Evolutionary conservation across 1,139 yeast species (phyloP), one percentile per base, ranked within the genome.

Genomic region (Hemisphaericaspora xylanilytica): DNA sequence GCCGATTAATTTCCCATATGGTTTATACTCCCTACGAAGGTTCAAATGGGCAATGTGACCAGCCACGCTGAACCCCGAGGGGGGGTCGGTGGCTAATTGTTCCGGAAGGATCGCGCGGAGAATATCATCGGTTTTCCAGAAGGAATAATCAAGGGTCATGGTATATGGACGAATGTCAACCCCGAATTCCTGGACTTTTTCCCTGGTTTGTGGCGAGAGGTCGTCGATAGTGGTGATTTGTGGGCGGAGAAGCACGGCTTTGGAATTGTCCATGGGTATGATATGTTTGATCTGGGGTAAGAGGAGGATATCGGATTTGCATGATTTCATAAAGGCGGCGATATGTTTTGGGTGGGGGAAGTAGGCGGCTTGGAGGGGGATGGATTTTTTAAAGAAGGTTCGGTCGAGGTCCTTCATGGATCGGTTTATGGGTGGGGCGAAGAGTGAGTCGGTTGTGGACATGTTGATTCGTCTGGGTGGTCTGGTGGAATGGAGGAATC

Each of bases 1-100:
- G 0, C 98, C 99, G 45, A 94, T 92, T 21, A 94, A 59, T 3
- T 65, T 49, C 35, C 87, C 90, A 56, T 73, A 92, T 1, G 95
- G 95, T 55, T 89, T 81, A 61, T 83, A 92, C 53, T 87, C 95
- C 32, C 83, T 86, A 33, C 92, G 72, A 35, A 94, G 64, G 53
- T 94, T 94, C 53, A 94, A 63, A 60, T 94, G 99, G 0, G 98
- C 98, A 39, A 94, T 78, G 63, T 94, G 98, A 0, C 99, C 99
- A 0, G 95, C 95, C 37, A 83, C 81, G 1, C 98, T 87, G 59
- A 86, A 94, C 0, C 97, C 95, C 1, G 92, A 73, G 0, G 98
- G 99, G 5, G 85, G 70, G 41, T 88, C 96, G 32, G 76, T 81
- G 13, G 78, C 63, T 16, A 81, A 63, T 14, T 80, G 68, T 41